phyloP scores from a whole-genome alignment of 208 protist genomes.

The Acanthamoeba healyi region DNA sequence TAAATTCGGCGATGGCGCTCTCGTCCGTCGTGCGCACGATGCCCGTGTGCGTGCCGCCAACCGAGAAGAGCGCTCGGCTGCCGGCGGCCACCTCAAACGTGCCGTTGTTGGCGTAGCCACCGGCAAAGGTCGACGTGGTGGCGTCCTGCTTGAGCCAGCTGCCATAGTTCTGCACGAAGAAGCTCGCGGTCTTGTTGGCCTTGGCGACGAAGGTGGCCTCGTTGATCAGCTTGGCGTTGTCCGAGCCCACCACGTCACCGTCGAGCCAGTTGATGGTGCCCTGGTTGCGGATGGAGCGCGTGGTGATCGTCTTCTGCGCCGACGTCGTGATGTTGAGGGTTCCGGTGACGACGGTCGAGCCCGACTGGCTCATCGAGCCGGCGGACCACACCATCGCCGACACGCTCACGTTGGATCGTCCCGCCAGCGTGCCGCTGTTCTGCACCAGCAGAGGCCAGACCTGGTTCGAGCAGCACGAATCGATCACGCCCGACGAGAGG shows the following conservation, averaged over 20 bases:
- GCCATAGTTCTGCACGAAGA: conserved; percentile 64
- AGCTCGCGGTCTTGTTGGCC: conserved; percentile 4
- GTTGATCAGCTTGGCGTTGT: conserved; percentile 38
- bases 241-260: conserved; percentile 61
- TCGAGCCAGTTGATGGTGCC: conserved; percentile 34
- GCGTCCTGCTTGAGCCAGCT: conserved; percentile 55
- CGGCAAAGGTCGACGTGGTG: conserved; percentile 53
- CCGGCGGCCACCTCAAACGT: conserved; percentile 43
- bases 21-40: neutral
- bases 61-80: conserved; percentile 21
- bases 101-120: conserved; percentile 72
- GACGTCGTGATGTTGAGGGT: conserved; percentile 46
- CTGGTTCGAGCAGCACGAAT: conserved; percentile 69
- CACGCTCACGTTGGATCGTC: conserved; percentile 57
- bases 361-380: neutral
- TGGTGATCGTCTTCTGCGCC: conserved; percentile 36
- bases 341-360: conserved; percentile 58
- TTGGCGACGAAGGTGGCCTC: conserved; percentile 24
- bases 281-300: conserved; percentile 56
- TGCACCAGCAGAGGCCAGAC: conserved; percentile 30
- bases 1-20: conserved; percentile 26
- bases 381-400: conserved; percentile 10
- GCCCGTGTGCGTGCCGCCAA: conserved; percentile 42
- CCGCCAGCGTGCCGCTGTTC: neutral
- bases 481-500: neutral